These are phyloP conservation scores for Boletus patriciae DNA, from an alignment of 768 basidiomycete species.

Conservation along the genomic window DNA sequence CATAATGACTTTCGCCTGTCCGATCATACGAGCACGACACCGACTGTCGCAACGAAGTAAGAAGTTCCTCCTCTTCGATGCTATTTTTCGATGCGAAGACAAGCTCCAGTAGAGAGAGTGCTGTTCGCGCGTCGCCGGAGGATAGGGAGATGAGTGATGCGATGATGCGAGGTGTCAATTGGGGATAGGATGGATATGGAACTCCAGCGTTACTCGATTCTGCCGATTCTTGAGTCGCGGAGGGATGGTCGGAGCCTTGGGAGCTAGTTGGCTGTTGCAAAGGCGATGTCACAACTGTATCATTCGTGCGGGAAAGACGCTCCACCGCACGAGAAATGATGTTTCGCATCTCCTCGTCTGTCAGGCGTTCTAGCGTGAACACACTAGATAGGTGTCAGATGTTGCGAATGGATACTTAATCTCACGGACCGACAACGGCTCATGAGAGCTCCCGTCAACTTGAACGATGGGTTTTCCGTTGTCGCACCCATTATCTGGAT, in stretches of 20 bases:
- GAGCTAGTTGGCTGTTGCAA: conserved; percentile 15
- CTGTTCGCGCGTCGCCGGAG: conserved; percentile 73
- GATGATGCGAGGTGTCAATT: conserved; percentile 48
- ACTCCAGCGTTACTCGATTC: conserved; percentile 9
- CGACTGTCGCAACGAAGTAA: conserved; percentile 59
- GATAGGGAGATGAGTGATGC: conserved; percentile 53
- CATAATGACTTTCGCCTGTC: conserved; percentile 72
- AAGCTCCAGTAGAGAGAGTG: conserved; percentile 74
- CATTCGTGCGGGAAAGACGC: conserved; percentile 30
- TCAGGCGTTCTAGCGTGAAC: conserved; percentile 67
- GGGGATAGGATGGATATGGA: conserved; percentile 33
- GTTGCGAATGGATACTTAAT: background rate
- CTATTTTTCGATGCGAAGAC: conserved; percentile 47
- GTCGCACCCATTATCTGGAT: conserved; percentile 74
- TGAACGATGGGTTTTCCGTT: conserved; percentile 89
- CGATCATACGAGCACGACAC: conserved; percentile 71
- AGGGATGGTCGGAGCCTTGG: conserved; percentile 19
- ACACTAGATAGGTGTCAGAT: conserved; percentile 50
- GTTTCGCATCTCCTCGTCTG: conserved; percentile 56
- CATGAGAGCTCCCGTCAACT: conserved; percentile 67
- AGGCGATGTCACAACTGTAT: background rate
- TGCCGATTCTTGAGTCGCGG: conserved; percentile 19
- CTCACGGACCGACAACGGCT: conserved; percentile 69
- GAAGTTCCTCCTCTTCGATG: conserved; percentile 48
- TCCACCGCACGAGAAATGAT: conserved; percentile 58